Percentiles rank a stretch among this genome's conserved stretches.
Evolutionary conservation across 2,329 filamentous ascomycete species (phyloP).

Genomic region (Malbranchea cinnamomea): DNA sequence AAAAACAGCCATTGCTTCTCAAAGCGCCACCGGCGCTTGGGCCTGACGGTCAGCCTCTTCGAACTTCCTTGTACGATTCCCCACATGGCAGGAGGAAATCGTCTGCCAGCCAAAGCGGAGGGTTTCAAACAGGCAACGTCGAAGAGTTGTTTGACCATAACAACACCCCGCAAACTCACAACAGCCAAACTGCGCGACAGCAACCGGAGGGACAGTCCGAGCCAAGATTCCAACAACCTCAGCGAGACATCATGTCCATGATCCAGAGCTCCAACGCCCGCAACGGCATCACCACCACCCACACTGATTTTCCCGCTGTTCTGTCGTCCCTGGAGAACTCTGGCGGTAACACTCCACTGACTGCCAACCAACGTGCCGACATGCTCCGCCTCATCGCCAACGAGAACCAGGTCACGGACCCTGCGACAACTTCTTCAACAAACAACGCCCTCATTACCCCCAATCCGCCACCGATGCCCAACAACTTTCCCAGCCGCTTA

Average conservation of each 20-base stretch:
- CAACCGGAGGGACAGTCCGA: conserved; percentile 10
- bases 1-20: conserved; percentile 32
- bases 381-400: conserved; percentile 34
- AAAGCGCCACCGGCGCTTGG: conserved; percentile 25
- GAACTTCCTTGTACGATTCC: conserved; percentile 19
- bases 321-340: conserved; percentile 30
- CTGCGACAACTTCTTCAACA: conserved; percentile 18
- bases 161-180: conserved; percentile 14
- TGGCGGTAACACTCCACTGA: conserved; percentile 28
- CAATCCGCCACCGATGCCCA: conserved; percentile 38
- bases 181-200: conserved; percentile 5
- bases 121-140: conserved; percentile 17
- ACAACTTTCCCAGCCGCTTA: conserved; percentile 34
- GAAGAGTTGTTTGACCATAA: conserved; percentile 30
- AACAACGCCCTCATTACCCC: conserved; percentile 46
- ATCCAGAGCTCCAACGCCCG: conserved; percentile 33
- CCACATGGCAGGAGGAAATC: conserved; percentile 1
- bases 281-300: conserved; percentile 22
- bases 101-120: conserved; percentile 1
- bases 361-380: conserved; percentile 30
- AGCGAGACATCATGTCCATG: conserved; percentile 34
- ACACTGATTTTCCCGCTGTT: conserved; percentile 30
- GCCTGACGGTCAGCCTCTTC: conserved; percentile 13
- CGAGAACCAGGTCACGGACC: conserved; percentile 29
- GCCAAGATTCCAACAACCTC: conserved; percentile 14